Base-by-base conservation (phyloP, 805 yeast species). In the Starmerella apicola region DNA sequence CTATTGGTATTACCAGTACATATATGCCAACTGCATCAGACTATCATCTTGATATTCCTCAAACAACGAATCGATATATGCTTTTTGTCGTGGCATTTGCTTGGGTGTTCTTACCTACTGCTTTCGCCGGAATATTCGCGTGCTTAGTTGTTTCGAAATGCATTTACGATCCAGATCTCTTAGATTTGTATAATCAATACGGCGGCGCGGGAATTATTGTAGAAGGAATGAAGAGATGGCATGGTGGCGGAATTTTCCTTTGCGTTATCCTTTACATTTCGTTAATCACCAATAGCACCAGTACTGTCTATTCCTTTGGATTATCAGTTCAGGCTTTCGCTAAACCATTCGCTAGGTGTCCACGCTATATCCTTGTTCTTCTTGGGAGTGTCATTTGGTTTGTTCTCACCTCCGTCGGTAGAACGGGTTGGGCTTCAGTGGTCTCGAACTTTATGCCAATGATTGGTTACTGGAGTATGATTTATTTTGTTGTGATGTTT, bases 11-110 rank as follows among this genome's bases (percentile, higher is more conserved):
- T 34, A 82, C 94, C 3, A 72, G 83, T 3, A 81, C 95, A 1
- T 84, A 95, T 95, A 86, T 93, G 32, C 78, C 86, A 2, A 71
- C 81, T 44, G 82, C 94, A 0, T 68, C 86, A 0, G 95, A 84
- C 59, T 84, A 84, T 58, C 81, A 81, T 57, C 72, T 84, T 36
- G 65, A 82, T 37, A 75, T 83, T 51, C 94, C 94, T 1, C 88
- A 80, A 51, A 64, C 67, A 30, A 72, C 82, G 1, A 68, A 80
- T 2, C 72, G 72, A 39, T 44, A 57, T 39, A 68, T 67, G 42
- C 64, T 78, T 1, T 80, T 76, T 51, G 18, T 60, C 16, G 61
- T 78, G 47, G 82, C 94, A 0, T 76, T 79, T 48, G 61, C 74
- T 19, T 80, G 81, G 2, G 74, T 78, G 17, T 64, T 72, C 36